Conservation (phyloP, 768 basidiomycete species). For the Boletales sp. region DNA sequence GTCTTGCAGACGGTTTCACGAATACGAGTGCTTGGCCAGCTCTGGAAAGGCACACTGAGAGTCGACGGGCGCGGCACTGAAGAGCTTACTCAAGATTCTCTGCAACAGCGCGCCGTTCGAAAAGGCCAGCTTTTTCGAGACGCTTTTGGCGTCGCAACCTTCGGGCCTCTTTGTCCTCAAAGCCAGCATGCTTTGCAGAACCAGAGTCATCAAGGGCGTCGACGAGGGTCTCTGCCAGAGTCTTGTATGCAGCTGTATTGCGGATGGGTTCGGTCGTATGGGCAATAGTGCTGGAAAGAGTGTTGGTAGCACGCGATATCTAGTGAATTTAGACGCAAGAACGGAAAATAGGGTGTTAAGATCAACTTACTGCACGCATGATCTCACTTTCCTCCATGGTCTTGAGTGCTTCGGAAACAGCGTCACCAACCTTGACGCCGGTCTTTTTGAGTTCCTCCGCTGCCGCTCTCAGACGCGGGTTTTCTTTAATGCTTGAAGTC, state of each 20-base stretch:
- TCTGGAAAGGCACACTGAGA: constrained; percentile 37
- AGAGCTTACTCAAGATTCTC: constrained; percentile 78
- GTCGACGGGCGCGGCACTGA: neutral
- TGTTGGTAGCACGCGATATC: constrained; percentile 84
- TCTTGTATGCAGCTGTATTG: constrained; percentile 93
- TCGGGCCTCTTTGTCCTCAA: constrained; percentile 91
- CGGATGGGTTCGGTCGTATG: constrained; percentile 95
- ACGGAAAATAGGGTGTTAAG: neutral
- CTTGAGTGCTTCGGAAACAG: constrained; percentile 86
- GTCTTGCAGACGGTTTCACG: constrained; percentile 75
- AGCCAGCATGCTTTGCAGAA: constrained; percentile 91
- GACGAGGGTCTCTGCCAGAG: constrained; percentile 80
- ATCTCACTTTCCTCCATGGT: constrained; percentile 94
- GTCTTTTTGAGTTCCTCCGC: constrained; percentile 89
- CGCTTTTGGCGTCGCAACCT: constrained; percentile 75
- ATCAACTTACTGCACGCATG: constrained; percentile 68
- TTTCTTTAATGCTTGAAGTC: constrained; percentile 93
- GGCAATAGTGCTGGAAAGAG: constrained; percentile 81
- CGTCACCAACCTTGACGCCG: constrained; percentile 91
- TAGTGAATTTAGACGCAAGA: constrained; percentile 25
- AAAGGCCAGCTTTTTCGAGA: constrained; percentile 79
- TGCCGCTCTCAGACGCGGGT: constrained; percentile 86
- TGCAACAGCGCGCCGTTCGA: constrained; percentile 45
- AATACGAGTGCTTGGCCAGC: constrained; percentile 85
- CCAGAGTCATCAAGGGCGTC: constrained; percentile 95